These are phyloP conservation scores for Pedinophyceae sp. DNA, from an alignment of 139 green algal genomes.

Conservation along the genomic window DNA sequence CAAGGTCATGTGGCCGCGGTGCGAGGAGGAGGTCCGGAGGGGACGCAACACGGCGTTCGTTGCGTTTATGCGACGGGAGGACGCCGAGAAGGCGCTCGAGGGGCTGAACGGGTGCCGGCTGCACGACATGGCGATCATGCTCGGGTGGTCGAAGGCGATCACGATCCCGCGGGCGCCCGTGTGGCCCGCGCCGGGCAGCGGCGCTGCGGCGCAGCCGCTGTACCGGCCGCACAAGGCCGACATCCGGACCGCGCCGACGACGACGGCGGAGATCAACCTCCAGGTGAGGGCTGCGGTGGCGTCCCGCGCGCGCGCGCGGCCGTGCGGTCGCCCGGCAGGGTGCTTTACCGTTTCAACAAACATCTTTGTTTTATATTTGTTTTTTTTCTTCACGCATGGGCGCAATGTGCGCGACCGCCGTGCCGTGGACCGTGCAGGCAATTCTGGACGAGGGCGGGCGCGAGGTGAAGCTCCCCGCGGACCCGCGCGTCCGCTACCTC, in stretches of 20 bases:
- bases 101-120: slow-evolving; percentile 65
- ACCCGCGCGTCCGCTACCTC: slow-evolving; percentile 56
- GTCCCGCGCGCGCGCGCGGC: slow-evolving; percentile 6
- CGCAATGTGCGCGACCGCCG: slow-evolving; percentile 2
- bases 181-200: slow-evolving; percentile 26
- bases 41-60: slow-evolving; percentile 87
- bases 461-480: slow-evolving; percentile 23
- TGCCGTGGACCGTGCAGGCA: background rate
- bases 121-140: slow-evolving; percentile 50
- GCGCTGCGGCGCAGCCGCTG: slow-evolving; percentile 3
- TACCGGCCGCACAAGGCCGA: no score
- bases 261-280: no score
- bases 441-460: background rate
- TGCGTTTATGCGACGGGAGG: slow-evolving; percentile 79
- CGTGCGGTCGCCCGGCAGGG: background rate
- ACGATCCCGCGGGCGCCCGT: slow-evolving; percentile 54
- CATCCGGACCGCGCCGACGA: no score
- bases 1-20: slow-evolving; percentile 95
- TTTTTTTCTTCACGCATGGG: no score
- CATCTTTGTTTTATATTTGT: no score
- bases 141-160: slow-evolving; percentile 91
- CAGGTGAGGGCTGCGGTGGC: no score
- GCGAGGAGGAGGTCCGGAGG: slow-evolving; percentile 75
- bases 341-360: no score
- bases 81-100: slow-evolving; percentile 47